A percentile compares a stretch with the other conserved stretches of the same genome.
These are phyloP conservation scores for Westerdykella aurantiaca DNA, from an alignment of 2,329 filamentous ascomycete species.

Conservation along the genomic window DNA sequence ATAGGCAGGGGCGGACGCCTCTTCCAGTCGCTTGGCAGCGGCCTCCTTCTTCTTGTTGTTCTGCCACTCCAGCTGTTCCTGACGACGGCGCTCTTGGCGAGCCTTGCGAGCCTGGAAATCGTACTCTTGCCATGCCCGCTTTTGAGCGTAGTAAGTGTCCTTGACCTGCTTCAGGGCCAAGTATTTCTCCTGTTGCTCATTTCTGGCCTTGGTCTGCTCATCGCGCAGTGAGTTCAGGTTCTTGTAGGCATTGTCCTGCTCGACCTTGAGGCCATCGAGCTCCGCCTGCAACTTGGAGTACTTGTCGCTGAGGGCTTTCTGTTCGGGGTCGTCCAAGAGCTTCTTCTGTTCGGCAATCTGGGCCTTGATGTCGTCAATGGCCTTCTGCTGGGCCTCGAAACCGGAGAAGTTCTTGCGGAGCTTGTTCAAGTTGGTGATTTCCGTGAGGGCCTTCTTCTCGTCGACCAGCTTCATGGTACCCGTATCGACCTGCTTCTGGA, in stretches of 20 bases:
- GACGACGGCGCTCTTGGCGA: constrained; percentile 69
- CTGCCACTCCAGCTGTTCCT: constrained; percentile 69
- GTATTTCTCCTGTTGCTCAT: constrained; percentile 83
- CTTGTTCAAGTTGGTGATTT: constrained; percentile 79
- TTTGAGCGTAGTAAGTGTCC: constrained; percentile 77
- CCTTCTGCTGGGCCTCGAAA: constrained; percentile 80
- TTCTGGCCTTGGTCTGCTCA: constrained; percentile 75
- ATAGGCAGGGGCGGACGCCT: constrained; percentile 82
- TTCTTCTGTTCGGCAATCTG: constrained; percentile 89
- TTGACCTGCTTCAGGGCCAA: constrained; percentile 76
- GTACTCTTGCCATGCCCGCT: constrained; percentile 75
- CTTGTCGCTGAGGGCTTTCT: constrained; percentile 78
- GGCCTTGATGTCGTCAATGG: constrained; percentile 78
- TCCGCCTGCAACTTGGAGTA: constrained; percentile 83
- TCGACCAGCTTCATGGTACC: constrained; percentile 94
- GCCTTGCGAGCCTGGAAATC: constrained; percentile 78
- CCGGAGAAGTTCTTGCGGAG: constrained; percentile 84
- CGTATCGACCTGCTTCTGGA: constrained; percentile 80
- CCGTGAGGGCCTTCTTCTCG: constrained; percentile 85
- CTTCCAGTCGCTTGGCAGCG: constrained; percentile 69
- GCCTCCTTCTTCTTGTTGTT: constrained; percentile 70
- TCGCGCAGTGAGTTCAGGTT: constrained; percentile 77
- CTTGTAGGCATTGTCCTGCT: constrained; percentile 89
- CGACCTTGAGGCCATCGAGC: constrained; percentile 81
- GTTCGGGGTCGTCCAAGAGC: constrained; percentile 82